Evolutionary conservation across 1,284 basidiomycete species (phyloP), one percentile per base, ranked within the genome.

Genomic region (Cystobasidiaceae sp.): DNA sequence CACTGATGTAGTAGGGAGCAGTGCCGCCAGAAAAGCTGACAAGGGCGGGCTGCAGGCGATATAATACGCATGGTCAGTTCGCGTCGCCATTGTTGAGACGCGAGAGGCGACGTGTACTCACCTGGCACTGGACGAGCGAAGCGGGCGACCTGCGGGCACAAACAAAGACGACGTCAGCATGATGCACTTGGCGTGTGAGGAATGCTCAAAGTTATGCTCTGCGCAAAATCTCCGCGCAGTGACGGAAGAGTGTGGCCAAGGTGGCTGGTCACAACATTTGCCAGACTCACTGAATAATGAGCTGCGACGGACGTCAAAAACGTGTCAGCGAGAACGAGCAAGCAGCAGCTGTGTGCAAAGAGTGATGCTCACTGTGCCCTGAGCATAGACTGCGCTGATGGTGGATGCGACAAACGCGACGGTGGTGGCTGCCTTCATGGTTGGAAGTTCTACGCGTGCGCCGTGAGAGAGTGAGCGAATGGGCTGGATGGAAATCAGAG

Each of bases 1-100:
- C 69, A 15, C 57, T 58, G 64, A 70, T 59, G 27, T 63, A 67
- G 64, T 70, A 70, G 8, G 69, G 69, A 30, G 67, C 63, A 30
- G 33, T 17, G 39, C 68, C 66, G 30, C 65, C 58, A 25, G 44
- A 37, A 48, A 69, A 69, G 41, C 30, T 50, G 28, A 69, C 21
- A 3, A 46, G 50, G 9, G 63, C 46, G 2, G 68, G 68, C 54
- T 56, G 19, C 33, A 52, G 9, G 27, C 30, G 23, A 17, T 11
- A 56, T 30, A 7, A 27, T 28, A 27, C n/a, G n/a, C n/a, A n/a
- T n/a, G n/a, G n/a, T n/a, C n/a, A n/a, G n/a, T n/a, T n/a, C n/a
- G n/a, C n/a, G n/a, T n/a, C 11, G n/a, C 11, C 37, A 39, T 11
- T 39, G 37, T 11, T 11, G 37, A 39, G 37, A 39, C n/a, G 37